Evolutionary conservation across 495 filamentous ascomycete species (phyloP), one percentile per base, ranked within the genome.

Genomic region (Entonaema liquescens): DNA sequence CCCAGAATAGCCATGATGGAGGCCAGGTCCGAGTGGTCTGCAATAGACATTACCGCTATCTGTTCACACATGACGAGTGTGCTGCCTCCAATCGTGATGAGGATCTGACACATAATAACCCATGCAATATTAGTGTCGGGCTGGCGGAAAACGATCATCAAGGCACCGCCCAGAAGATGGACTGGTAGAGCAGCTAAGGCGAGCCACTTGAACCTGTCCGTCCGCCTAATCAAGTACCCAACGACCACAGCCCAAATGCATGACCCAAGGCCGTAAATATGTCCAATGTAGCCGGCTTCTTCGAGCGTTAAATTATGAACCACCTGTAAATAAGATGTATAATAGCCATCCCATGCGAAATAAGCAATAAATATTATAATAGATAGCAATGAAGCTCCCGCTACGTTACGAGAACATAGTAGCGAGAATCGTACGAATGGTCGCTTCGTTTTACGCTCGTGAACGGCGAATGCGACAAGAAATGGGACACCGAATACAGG

Each of bases 111-210:
- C 87, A 89, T 86, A 71, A 91, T 79, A 11, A 92, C 74, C 76
- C 86, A 90, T 31, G 86, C 86, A 59, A 92, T 85, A 40, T 81
- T 71, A 21, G 79, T 76, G 42, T 85, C 80, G 3, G 81, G 78
- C 42, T 81, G 77, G 35, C 91, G 88, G 85, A 92, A 93, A 68
- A 91, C 76, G 63, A 94, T 91, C 90, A 93, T 90, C 28, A 94
- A 81, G 1, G 87, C 90, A 6, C 89, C 83, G 15, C 89, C 92
- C 81, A 85, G 70, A 83, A 92, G 86, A 59, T 91, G 83, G 15
- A 91, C 85, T 0, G 88, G 85, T 2, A 90, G 85, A 23, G 91
- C 84, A 75, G 85, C 81, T 19, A 93, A 75, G 0, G 90, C 89
- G 0, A 92, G 65, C 62, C 81, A 90, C 77, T 90, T 88, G 81